Evolutionary conservation across 345 rosid species (phyloP), one percentile per base, ranked within the genome.

Genomic region (Salix exigua): DNA sequence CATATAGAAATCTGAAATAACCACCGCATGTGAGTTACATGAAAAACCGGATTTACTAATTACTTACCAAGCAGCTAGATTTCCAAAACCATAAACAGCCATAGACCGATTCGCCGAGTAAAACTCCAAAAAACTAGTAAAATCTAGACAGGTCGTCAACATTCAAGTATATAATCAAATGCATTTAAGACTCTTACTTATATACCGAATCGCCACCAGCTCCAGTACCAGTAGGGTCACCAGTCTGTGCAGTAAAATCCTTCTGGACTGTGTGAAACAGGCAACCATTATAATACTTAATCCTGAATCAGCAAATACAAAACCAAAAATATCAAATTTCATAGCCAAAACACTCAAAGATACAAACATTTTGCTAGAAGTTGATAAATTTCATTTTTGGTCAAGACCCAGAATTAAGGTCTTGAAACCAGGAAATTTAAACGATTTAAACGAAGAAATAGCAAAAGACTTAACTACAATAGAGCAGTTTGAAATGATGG

Each of bases 141-240:
- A 46, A 26, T 13, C 71, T 38, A 44, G 18, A 7, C 8, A 28
- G 26, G 46, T 40, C 46, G 12, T 40, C 46, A 40, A 40, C 46
- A 10, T 42, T 26, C 7, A 60, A 38, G 31, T 6, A 18, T n/a
- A 55, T 28, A 33, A 11, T 50, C 23, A 50, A 35, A 50, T 30
- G 31, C 11, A 51, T 21, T 30, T 33, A 6, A 5, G 66, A 1
- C 35, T 30, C 91, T 84, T 84, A 96, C 98, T 91, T 96, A 81
- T 93, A 96, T 30, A 93, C 75, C 0, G 99, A 96, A 80, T 96
- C 95, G 38, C 99, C 98, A 55, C 92, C 96, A 26, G 87, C 73
- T 51, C 97, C 97, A 0, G 94, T 91, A 30, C 97, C 97, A 68
- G 97, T 92, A 19, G 92, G 98, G 72, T 93, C 98, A 62, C 97